Percentiles rank a stretch among this genome's conserved stretches.
These are phyloP conservation scores for Hypoxylon sp. DNA, from an alignment of 2,329 filamentous ascomycete species.

Conservation along the genomic window DNA sequence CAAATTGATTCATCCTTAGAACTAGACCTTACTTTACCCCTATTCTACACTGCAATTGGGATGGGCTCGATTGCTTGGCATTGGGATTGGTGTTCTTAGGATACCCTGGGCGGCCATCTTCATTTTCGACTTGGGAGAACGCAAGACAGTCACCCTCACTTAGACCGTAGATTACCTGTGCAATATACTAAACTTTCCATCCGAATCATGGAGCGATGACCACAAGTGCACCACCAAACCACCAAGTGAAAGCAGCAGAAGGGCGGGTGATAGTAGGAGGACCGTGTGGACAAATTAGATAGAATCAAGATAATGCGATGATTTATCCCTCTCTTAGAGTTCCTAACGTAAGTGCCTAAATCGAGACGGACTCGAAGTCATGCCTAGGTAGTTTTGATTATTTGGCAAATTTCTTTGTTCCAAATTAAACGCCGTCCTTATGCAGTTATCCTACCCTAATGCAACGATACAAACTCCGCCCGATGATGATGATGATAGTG, in stretches of 20 bases:
- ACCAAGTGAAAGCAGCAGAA: neutral
- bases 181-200: too few species aligned
- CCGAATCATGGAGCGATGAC: too few species aligned
- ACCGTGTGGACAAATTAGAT: slow-evolving; percentile 19
- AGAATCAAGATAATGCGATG: slow-evolving; percentile 21
- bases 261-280: neutral
- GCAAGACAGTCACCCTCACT: too few species aligned
- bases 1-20: neutral
- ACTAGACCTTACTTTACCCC: slow-evolving; percentile 2
- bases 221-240: too few species aligned
- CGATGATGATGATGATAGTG: slow-evolving; percentile 1
- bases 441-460: slow-evolving; percentile 21
- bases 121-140: too few species aligned
- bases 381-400: slow-evolving; percentile 14
- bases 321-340: slow-evolving; percentile 14
- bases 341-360: too few species aligned
- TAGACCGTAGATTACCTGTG: too few species aligned
- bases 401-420: slow-evolving; percentile 5
- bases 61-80: slow-evolving; percentile 8
- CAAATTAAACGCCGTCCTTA: slow-evolving; percentile 13
- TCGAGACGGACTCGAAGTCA: too few species aligned
- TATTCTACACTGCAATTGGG: slow-evolving; percentile 23
- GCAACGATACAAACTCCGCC: slow-evolving; percentile 11
- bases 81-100: slow-evolving; percentile 13
- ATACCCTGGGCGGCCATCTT: slow-evolving; percentile 16